Conservation (phyloP, 2,329 filamentous ascomycete species). For the Lachnellula suecica region DNA sequence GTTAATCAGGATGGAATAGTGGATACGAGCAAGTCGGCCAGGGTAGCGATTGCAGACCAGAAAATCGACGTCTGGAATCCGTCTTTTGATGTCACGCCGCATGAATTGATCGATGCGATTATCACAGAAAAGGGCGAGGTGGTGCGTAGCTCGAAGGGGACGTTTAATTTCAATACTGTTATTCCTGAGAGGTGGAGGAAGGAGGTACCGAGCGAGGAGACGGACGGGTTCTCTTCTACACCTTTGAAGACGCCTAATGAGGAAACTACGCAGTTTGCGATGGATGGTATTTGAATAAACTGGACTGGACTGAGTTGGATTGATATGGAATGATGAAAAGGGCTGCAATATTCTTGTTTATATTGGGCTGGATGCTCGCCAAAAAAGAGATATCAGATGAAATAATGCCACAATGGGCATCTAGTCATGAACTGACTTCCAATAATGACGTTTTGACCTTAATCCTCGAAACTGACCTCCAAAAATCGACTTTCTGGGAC, state of each 20-base stretch:
- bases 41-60: slow-evolving; percentile 75
- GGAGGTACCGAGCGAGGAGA: slow-evolving; percentile 17
- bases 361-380: background rate
- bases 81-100: slow-evolving; percentile 92
- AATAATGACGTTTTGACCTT: too few relatives aligned
- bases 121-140: slow-evolving; percentile 90
- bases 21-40: slow-evolving; percentile 61
- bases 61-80: slow-evolving; percentile 93
- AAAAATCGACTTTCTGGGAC: too few relatives aligned
- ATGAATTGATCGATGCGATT: slow-evolving; percentile 85
- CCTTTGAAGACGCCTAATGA: slow-evolving; percentile 8
- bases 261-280: slow-evolving; percentile 19
- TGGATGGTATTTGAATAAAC: slow-evolving; percentile 9
- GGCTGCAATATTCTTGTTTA: background rate
- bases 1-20: slow-evolving; percentile 63
- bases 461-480: too few relatives aligned
- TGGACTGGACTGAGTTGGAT: background rate
- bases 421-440: too few relatives aligned
- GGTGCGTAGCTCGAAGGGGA: slow-evolving; percentile 69
- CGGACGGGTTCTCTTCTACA: background rate
- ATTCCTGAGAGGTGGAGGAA: slow-evolving; percentile 54
- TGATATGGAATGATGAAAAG: background rate
- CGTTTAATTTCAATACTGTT: slow-evolving; percentile 62
- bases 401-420: too few relatives aligned
- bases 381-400: background rate